A percentile compares a stretch with the other conserved stretches of the same genome.
These are phyloP conservation scores for Saraca asoca DNA, from an alignment of 331 rosid species.

Conservation along the genomic window DNA sequence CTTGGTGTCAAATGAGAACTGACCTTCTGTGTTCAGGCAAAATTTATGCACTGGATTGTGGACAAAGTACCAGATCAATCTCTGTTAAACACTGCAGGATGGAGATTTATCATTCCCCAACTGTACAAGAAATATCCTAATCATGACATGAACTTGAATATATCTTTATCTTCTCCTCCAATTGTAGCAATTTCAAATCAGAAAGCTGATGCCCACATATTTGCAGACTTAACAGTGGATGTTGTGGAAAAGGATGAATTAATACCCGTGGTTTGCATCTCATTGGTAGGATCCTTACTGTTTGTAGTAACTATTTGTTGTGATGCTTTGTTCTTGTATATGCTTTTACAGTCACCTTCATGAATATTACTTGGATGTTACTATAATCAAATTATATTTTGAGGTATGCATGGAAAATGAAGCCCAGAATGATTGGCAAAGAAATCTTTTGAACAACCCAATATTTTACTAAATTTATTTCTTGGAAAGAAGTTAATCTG, in stretches of 20 bases:
- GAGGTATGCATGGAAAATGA: constrained; percentile 11
- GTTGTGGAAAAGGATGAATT: constrained; percentile 57
- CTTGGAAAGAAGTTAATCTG: background rate
- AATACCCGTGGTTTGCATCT: constrained; percentile 85
- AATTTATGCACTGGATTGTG: constrained; percentile 90
- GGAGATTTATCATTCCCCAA: constrained; percentile 93
- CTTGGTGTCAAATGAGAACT: constrained; percentile 23
- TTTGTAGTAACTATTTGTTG: constrained; percentile 16
- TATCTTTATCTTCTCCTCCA: constrained; percentile 80
- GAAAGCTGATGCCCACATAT: constrained; percentile 45
- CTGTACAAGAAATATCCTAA: constrained; percentile 88
- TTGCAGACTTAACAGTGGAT: constrained; percentile 66
- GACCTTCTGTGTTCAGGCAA: constrained; percentile 58
- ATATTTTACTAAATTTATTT: background rate
- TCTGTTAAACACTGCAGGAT: constrained; percentile 81
- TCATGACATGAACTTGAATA: constrained; percentile 74
- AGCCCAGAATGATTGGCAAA: background rate
- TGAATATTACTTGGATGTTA: constrained; percentile 14
- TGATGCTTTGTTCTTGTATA: constrained; percentile 12
- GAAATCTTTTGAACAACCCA: constrained; percentile 5
- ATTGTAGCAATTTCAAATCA: constrained; percentile 59
- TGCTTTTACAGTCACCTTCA: background rate
- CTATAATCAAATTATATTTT: background rate
- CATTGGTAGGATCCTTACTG: constrained; percentile 60
- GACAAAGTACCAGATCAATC: constrained; percentile 82